Base-by-base conservation (phyloP, 305 asterid species). In the Rubia balearica region DNA sequence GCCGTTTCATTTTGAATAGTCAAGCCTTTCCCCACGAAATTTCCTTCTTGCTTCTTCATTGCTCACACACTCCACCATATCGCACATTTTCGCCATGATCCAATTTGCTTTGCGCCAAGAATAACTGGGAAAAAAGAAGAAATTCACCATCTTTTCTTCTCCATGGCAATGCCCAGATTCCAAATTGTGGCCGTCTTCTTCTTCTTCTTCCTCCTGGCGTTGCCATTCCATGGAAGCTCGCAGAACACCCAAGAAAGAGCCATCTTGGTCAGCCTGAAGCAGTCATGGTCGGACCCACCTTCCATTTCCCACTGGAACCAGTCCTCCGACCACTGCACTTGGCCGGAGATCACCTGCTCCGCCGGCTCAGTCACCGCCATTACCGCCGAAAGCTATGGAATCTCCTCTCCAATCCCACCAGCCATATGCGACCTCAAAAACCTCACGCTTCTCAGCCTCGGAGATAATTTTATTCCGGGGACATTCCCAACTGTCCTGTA, bases 311-410 rank as follows among this genome's bases (percentile, higher is more conserved):
- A 83, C 77, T 93, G 98, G 98, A 76, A 67, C 0, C 62, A 82
- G 0, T 80, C 91, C 4, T 76, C 83, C 7, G 77, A 85, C 72
- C 97, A 82, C 76, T 93, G 98, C 85, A 63, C 67, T 2, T 93
- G 98, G 98, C 85, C 90, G 4, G 97, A 82, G 83, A 78, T 93
- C 84, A 84, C 75, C 5, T 93, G 98, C 85, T 51, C 81, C n/a
- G 21, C 30, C 7, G 85, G 81, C 68, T 81, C 85, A 0, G 88
- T 93, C 76, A 82, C 94, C 0, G 68, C 61, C 0, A 67, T 93
- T 40, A 51, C 38, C 40, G 69, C 88, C 73, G 17, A 27, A 66
- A 42, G 59, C 41, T 67, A 19, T 0, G 75, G 17, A 48, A 88
- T 93, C 80, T 76, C 83, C 3, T 61, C 62, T 16, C 56, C 87